Conservation (phyloP, 805 yeast genomes). For the Blastobotrys americana region DNA sequence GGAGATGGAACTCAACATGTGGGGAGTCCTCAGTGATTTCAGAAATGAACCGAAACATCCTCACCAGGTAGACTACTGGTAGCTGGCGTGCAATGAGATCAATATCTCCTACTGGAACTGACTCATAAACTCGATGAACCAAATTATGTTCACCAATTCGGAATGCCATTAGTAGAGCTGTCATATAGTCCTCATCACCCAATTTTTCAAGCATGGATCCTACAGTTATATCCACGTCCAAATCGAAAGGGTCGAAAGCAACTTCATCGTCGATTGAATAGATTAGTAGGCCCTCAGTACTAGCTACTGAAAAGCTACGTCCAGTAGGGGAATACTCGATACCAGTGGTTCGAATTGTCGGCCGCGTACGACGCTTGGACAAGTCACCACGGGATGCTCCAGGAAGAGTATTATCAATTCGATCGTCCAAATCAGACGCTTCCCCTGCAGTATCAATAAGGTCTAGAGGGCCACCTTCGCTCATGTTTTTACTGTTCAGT, state of each 20-base stretch:
- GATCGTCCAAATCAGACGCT: conserved; percentile 74
- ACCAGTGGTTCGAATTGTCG: conserved; percentile 75
- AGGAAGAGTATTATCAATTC: conserved; percentile 69
- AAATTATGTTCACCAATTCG: conserved; percentile 76
- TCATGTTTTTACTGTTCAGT: conserved; percentile 73
- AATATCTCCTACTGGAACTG: conserved; percentile 64
- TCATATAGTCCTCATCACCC: conserved; percentile 54
- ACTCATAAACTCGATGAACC: conserved; percentile 65
- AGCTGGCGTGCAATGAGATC: conserved; percentile 57
- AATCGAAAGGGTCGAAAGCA: conserved; percentile 88
- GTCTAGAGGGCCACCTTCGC: conserved; percentile 82
- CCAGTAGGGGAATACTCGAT: conserved; percentile 86
- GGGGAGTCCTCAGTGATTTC: conserved; percentile 53
- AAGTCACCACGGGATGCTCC: conserved; percentile 83
- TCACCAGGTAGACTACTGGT: conserved; percentile 69
- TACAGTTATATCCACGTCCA: conserved; percentile 89
- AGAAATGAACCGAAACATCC: conserved; percentile 63
- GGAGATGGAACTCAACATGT: conserved; percentile 74
- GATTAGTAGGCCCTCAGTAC: conserved; percentile 86
- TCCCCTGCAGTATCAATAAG: conserved; percentile 82
- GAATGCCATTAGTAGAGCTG: conserved; percentile 87
- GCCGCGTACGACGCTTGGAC: conserved; percentile 64
- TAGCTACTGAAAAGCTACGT: conserved; percentile 84
- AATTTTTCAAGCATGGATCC: conserved; percentile 59
- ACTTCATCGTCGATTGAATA: conserved; percentile 70